Evolutionary conservation across 495 filamentous ascomycete species (phyloP), one percentile per base, ranked within the genome.

Genomic region (Xylaria curta): DNA sequence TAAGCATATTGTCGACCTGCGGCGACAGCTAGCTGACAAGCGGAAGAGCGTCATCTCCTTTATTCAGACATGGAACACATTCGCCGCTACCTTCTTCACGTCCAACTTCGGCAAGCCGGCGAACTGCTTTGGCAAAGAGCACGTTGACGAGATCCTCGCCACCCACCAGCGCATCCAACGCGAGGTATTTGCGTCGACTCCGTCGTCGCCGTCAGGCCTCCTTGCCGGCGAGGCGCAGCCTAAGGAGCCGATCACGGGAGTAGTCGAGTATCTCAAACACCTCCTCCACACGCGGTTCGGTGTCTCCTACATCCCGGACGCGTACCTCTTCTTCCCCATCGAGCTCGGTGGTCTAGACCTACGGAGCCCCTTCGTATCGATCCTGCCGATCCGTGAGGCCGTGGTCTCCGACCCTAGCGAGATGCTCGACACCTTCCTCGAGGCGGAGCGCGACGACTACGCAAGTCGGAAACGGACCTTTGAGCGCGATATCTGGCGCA

Each of bases 21-120:
- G 83, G 64, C 84, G 78, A 4, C 90, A 93, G 76, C 89, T 93
- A 40, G 75, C 82, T 13, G 85, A 85, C 62, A 83, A 83, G 38
- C 83, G 83, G 71, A 83, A 83, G 65, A 88, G 84, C 66, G 76
- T 91, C 17, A 90, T 93, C 71, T 78, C 85, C 24, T 92, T 89
- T 85, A 84, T 91, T 21, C 85, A 91, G 65, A 88, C 86, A 2
- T 92, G 89, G 85, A 92, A 92, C 74, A 86, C 82, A 59, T 91
- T 90, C 74, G 88, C 86, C n/a, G 84, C 82, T 4, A 85, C 83
- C 0, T 92, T 91, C 76, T 92, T 93, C 76, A 84, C 82, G 62
- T 86, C 85, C 73, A 91, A 91, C 71, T 93, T 93, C 66, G 90
- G 88, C 8, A 86, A 86, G 70, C 85, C 89, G 10, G 89, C 90